A percentile compares a stretch with the other conserved stretches of the same genome.
phyloP scores from a whole-genome alignment of 371 early-diverging fungal genomes.

The Lichtheimia corymbifera region DNA sequence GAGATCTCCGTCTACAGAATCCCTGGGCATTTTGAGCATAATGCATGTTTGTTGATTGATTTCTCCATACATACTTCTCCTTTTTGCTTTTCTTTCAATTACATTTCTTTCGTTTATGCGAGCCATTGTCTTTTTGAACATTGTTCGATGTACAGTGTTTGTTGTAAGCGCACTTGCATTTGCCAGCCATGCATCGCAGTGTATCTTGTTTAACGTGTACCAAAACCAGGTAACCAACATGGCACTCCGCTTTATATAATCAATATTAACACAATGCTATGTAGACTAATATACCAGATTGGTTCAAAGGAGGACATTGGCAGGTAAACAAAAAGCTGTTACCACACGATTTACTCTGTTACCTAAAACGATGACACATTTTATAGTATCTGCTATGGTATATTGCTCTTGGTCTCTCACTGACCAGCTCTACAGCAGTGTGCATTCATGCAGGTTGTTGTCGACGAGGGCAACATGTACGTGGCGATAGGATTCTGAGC shows the following conservation, averaged over 20 bases:
- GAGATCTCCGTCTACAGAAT: too few relatives aligned
- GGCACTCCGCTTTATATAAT: neutral
- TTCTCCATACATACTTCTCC: neutral
- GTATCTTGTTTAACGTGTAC: constrained; percentile 27
- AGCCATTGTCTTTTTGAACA: constrained; percentile 7
- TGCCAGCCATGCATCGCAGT: constrained; percentile 30
- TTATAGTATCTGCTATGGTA: constrained; percentile 36
- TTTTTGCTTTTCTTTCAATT: neutral
- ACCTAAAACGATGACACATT: neutral
- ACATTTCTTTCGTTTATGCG: constrained; percentile 7
- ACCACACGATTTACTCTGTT: neutral
- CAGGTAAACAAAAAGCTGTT: constrained; percentile 18
- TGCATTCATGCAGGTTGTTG: constrained; percentile 36
- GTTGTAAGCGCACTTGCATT: constrained; percentile 7
- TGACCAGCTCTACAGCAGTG: constrained; percentile 21
- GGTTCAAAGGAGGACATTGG: constrained; percentile 42
- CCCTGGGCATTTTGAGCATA: too few relatives aligned
- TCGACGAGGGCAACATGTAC: constrained; percentile 26
- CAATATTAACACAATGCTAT: neutral
- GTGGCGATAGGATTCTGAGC: constrained; percentile 34
- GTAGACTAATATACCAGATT: constrained; percentile 30
- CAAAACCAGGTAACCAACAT: constrained; percentile 22
- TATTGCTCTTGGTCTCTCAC: constrained; percentile 23
- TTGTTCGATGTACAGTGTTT: constrained; percentile 10
- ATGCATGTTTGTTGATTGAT: neutral